phyloP scores from a whole-genome alignment of 2,329 filamentous ascomycete species.

The Monilinia fructicola region DNA sequence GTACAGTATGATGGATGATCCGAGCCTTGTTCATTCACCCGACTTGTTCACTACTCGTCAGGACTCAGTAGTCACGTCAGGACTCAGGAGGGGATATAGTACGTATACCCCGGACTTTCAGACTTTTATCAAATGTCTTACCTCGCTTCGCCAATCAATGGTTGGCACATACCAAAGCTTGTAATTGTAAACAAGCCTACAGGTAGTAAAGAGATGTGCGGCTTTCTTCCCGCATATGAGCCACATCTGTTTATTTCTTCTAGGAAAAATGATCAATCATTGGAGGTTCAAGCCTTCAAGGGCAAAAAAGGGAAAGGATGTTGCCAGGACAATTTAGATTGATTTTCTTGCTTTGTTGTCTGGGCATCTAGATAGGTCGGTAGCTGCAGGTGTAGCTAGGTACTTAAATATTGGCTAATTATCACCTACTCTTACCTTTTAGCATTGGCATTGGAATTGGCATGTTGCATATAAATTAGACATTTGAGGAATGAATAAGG shows the following conservation, averaged over 20 bases:
- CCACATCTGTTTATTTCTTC: background rate
- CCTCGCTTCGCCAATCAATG: constrained; percentile 15
- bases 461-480: background rate
- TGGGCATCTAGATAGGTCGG: no score
- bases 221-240: background rate
- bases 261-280: background rate
- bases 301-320: background rate
- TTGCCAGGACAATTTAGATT: background rate
- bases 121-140: constrained; percentile 6
- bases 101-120: constrained; percentile 9
- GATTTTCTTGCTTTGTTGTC: no score
- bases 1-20: background rate
- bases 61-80: background rate
- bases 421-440: no score
- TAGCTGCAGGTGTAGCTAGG: no score
- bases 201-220: background rate
- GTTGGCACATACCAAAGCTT: background rate
- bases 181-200: constrained; percentile 9
- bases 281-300: background rate
- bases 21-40: background rate
- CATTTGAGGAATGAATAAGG: no score
- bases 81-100: background rate
- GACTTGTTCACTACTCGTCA: background rate
- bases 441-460: constrained; percentile 10
- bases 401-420: no score